A percentile compares a stretch with the other conserved stretches of the same genome.
Evolutionary conservation across 2,329 filamentous ascomycete genomes (phyloP).

Genomic region (Thermomyces lanuginosus): DNA sequence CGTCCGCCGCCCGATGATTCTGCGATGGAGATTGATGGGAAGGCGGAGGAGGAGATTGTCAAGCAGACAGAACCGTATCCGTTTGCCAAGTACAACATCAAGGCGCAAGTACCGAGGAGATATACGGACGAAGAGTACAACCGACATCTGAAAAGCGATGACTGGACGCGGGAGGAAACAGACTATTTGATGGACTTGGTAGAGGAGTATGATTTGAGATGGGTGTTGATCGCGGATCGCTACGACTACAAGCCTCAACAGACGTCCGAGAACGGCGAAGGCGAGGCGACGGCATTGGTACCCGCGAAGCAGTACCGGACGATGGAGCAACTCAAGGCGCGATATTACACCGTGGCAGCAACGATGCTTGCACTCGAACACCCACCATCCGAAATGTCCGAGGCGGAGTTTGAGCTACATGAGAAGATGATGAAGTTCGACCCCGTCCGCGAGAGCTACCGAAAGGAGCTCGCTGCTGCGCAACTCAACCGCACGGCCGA

Average conservation of each 20-base stretch:
- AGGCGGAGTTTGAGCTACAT: slow-evolving; percentile 64
- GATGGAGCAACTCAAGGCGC: slow-evolving; percentile 78
- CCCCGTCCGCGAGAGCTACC: slow-evolving; percentile 55
- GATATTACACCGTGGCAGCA: slow-evolving; percentile 77
- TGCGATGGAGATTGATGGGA: slow-evolving; percentile 23
- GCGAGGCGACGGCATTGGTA: slow-evolving; percentile 18
- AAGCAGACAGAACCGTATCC: slow-evolving; percentile 31
- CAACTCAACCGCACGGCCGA: slow-evolving; percentile 66
- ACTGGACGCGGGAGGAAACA: slow-evolving; percentile 88
- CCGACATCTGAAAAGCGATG: slow-evolving; percentile 50
- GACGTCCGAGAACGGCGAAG: slow-evolving; percentile 11
- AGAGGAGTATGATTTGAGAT: slow-evolving; percentile 68
- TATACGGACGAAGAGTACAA: slow-evolving; percentile 84
- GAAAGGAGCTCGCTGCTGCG: slow-evolving; percentile 72
- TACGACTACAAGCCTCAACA: slow-evolving; percentile 53
- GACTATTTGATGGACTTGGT: slow-evolving; percentile 70
- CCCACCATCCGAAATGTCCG: slow-evolving; percentile 72
- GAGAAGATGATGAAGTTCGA: slow-evolving; percentile 80
- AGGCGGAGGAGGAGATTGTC: slow-evolving; percentile 19
- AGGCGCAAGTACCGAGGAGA: slow-evolving; percentile 52
- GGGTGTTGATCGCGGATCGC: slow-evolving; percentile 81
- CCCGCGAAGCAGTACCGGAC: slow-evolving; percentile 39
- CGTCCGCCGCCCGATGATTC: slow-evolving; percentile 20
- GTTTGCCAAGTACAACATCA: slow-evolving; percentile 80
- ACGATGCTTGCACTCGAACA: slow-evolving; percentile 68